These are phyloP conservation scores for Phaeophleospora eucalypticola DNA, from an alignment of 2,329 filamentous ascomycete species.

Conservation along the genomic window DNA sequence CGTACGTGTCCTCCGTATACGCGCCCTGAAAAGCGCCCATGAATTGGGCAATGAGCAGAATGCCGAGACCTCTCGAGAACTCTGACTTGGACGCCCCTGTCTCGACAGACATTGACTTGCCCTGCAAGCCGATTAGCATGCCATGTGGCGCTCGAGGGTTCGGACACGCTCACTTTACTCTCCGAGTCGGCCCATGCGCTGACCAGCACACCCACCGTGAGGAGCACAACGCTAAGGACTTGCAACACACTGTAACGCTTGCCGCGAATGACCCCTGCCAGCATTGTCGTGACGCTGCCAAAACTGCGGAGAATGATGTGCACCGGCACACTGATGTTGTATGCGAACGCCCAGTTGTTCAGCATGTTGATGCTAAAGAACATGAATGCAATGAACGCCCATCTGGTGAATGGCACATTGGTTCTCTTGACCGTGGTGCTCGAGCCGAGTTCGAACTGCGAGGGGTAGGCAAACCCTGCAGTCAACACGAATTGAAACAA, in stretches of 20 bases:
- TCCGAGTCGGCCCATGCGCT: constrained; percentile 87
- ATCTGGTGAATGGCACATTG: constrained; percentile 76
- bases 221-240: constrained; percentile 71
- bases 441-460: constrained; percentile 49
- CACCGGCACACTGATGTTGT: constrained; percentile 91
- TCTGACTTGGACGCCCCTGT: constrained; percentile 39
- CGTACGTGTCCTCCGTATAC: constrained; percentile 89
- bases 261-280: constrained; percentile 80
- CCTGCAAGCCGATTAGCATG: constrained; percentile 30
- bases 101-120: constrained; percentile 41
- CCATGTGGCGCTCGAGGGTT: neutral
- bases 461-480: constrained; percentile 52
- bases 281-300: constrained; percentile 92
- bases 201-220: constrained; percentile 81
- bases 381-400: constrained; percentile 81
- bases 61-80: constrained; percentile 67
- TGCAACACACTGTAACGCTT: constrained; percentile 80
- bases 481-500: constrained; percentile 56
- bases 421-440: constrained; percentile 72
- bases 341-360: constrained; percentile 97
- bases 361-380: constrained; percentile 93
- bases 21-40: constrained; percentile 92
- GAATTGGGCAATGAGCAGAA: constrained; percentile 83
- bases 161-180: constrained; percentile 62
- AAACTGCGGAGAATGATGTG: constrained; percentile 96